phyloP scores from a whole-genome alignment of 441 rosid genomes.

The Dalechampia spathulata region DNA sequence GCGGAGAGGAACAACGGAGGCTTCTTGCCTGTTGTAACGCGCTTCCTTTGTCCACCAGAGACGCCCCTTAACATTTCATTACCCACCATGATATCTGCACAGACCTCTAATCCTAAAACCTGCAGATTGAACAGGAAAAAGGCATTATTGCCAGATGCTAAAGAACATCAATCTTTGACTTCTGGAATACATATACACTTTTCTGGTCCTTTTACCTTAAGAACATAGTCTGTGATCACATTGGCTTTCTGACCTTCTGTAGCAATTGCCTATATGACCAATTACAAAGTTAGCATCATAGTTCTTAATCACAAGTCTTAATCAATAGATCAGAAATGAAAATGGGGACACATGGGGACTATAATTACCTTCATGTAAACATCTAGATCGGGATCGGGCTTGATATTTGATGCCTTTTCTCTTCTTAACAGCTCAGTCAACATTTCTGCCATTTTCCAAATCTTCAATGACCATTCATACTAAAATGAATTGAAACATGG shows the following conservation, averaged over 20 bases:
- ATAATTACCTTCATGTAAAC: conserved; percentile 27
- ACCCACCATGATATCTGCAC: conserved; percentile 81
- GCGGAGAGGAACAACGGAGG: not conserved
- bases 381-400: conserved; percentile 29
- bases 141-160: not conserved
- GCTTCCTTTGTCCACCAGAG: conserved; percentile 87
- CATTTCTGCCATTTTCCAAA: conserved; percentile 13
- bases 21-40: conserved; percentile 68
- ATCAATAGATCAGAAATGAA: no score
- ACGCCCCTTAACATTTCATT: conserved; percentile 83
- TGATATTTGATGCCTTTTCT: conserved; percentile 21
- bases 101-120: conserved; percentile 71
- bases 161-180: not conserved
- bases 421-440: conserved; percentile 21
- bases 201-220: conserved; percentile 28
- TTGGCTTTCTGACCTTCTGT: conserved; percentile 52
- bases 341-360: not conserved
- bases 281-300: not conserved
- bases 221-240: conserved; percentile 57
- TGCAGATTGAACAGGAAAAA: conserved; percentile 14
- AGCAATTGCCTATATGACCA: conserved; percentile 23
- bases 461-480: not conserved
- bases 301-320: no score
- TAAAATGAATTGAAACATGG: no score
- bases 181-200: not conserved